Evolutionary conservation across 164 flowering plant genomes (phyloP), one percentile per base, ranked within the genome.

Genomic region (Tinospora cordifolia): DNA sequence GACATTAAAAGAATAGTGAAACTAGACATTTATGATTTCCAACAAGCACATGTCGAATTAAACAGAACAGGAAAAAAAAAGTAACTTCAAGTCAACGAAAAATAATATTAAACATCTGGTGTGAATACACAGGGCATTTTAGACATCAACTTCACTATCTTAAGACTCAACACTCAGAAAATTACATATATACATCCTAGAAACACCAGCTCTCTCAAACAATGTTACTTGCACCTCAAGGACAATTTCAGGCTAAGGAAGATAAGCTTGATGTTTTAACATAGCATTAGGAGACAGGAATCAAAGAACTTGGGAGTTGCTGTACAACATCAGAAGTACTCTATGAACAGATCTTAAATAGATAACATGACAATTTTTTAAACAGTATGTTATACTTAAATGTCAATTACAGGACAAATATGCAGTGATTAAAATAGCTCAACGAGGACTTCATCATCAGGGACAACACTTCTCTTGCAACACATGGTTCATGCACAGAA

Each of bases 401-500:
- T 41, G 65, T 30, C 63, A 27, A 66, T 65, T 41, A 57, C 36
- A 65, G 65, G 75, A 71, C 65, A 75, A 14, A 59, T 30, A 68
- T 21, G 67, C 24, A 30, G n/a, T 71, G 70, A 13, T 70, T 75
- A 68, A 63, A 19, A 68, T 40, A 26, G 65, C 73, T 71, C 57
- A 77, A 70, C 73, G 74, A 46, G 65, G 75, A 81, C 72, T 73
- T 67, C 47, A 77, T 72, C 70, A 47, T 74, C 36, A 76, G 67
- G 72, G 49, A 77, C 39, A 74, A 69, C 44, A 76, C 73, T 66
- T 38, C 63, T 75, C 74, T 75, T 77, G 84, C 74, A 79, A 75
- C 58, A 70, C 66, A 75, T 65, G 62, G 70, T 74, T 76, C 79
- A 81, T 75, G 76, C 79, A 84, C 74, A 72, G 75, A 78, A 76